Percentiles rank a stretch among this genome's conserved stretches.
Evolutionary conservation across 345 rosid species (phyloP).

Genomic region (Bruguiera sexangula): DNA sequence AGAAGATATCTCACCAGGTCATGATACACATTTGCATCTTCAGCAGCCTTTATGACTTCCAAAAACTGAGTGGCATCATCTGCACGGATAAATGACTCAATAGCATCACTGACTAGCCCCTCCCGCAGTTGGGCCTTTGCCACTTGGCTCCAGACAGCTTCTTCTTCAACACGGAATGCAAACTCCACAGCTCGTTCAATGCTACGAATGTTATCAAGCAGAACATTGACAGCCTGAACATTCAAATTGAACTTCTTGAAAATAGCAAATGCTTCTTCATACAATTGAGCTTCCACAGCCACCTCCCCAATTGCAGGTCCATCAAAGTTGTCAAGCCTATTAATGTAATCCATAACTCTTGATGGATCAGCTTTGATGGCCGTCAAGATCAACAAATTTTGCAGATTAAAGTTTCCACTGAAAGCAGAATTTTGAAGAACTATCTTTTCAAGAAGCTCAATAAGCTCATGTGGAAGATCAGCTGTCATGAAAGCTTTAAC

Average conservation of each 20-base stretch:
- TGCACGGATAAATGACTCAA: slow-evolving; percentile 94
- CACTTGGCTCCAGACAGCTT: slow-evolving; percentile 96
- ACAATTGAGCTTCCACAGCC: slow-evolving; percentile 87
- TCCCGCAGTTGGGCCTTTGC: slow-evolving; percentile 91
- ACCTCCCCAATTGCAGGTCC: slow-evolving; percentile 98
- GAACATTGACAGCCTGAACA: slow-evolving; percentile 65
- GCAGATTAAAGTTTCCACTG: slow-evolving; percentile 91
- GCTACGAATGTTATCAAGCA: slow-evolving; percentile 63
- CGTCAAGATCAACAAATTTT: slow-evolving; percentile 90
- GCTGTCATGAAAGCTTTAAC: slow-evolving; percentile 87
- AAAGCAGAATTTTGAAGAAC: slow-evolving; percentile 97
- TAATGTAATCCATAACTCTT: slow-evolving; percentile 93
- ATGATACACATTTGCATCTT: slow-evolving; percentile 72
- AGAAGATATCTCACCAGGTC: slow-evolving; percentile 89
- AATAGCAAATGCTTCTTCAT: slow-evolving; percentile 77
- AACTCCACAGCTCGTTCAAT: slow-evolving; percentile 94
- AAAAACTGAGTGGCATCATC: slow-evolving; percentile 81
- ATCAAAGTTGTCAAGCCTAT: slow-evolving; percentile 91
- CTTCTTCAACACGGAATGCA: slow-evolving; percentile 96
- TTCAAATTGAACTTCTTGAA: slow-evolving; percentile 79
- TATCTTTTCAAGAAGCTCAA: slow-evolving; percentile 89
- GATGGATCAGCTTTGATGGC: slow-evolving; percentile 96
- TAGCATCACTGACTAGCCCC: slow-evolving; percentile 92
- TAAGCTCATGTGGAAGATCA: slow-evolving; percentile 74
- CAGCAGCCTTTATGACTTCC: slow-evolving; percentile 70